A percentile compares a stretch with the other conserved stretches of the same genome.
These are phyloP conservation scores for Cyphellophora europaea DNA, from an alignment of 2,329 filamentous ascomycete species.

Conservation along the genomic window DNA sequence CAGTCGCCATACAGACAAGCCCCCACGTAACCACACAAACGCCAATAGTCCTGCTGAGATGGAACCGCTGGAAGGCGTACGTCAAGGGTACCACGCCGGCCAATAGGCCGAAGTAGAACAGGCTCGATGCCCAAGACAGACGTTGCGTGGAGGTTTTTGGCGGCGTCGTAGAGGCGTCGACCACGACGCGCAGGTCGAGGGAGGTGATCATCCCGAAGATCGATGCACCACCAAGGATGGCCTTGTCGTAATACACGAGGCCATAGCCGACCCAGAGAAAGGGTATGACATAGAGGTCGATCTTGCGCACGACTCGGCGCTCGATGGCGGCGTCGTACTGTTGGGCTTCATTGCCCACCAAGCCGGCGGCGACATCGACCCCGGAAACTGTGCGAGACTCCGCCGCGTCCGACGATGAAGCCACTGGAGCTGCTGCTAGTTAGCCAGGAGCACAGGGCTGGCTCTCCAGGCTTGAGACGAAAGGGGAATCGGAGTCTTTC, in stretches of 20 bases:
- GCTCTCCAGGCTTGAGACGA: too few species aligned
- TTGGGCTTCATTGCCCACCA: constrained; percentile 50
- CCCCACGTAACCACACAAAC: constrained; percentile 57
- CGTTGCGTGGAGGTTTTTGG: constrained; percentile 55
- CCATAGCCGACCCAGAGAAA: constrained; percentile 58
- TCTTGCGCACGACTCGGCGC: constrained; percentile 53
- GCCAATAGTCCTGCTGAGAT: constrained; percentile 55
- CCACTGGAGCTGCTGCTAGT: too few species aligned
- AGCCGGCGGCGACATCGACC: constrained; percentile 45
- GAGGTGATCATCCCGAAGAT: constrained; percentile 70
- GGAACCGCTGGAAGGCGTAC: constrained; percentile 59
- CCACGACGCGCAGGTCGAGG: constrained; percentile 46
- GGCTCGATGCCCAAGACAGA: constrained; percentile 65
- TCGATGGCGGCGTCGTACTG: constrained; percentile 46
- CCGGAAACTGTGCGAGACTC: too few species aligned
- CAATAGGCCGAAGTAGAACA: constrained; percentile 61
- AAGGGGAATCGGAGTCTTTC: too few species aligned
- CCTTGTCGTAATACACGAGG: constrained; percentile 64
- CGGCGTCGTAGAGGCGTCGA: constrained; percentile 39
- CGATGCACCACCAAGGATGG: constrained; percentile 62
- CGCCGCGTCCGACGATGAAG: too few species aligned
- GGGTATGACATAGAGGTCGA: constrained; percentile 58
- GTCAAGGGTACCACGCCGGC: constrained; percentile 66
- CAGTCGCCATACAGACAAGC: constrained; percentile 57
- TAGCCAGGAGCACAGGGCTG: too few species aligned